Percentiles rank a stretch among this genome's conserved stretches.
These are phyloP conservation scores for Tetraselmis striata DNA, from an alignment of 139 green algal species.

Conservation along the genomic window DNA sequence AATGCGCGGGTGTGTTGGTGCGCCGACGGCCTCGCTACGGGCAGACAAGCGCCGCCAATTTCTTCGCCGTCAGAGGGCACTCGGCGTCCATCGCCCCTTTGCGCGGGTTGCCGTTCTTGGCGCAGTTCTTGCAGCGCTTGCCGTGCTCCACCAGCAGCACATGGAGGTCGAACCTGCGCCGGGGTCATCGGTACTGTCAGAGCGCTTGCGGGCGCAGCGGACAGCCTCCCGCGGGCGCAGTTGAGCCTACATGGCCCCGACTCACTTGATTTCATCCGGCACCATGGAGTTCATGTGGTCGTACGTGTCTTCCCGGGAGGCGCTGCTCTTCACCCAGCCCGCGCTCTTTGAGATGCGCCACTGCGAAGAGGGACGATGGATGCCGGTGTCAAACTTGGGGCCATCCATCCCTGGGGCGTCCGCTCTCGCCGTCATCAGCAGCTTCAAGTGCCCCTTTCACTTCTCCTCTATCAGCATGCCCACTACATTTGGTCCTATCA, in stretches of 20 bases:
- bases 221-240: not conserved
- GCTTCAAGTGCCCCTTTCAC: no score
- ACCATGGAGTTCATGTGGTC: slow-evolving; percentile 60
- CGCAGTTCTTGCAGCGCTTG: slow-evolving; percentile 47
- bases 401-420: no score
- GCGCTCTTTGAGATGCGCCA: slow-evolving; percentile 41
- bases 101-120: slow-evolving; percentile 23
- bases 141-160: slow-evolving; percentile 71
- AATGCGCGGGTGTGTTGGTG: no score
- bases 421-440: no score
- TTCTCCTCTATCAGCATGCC: no score
- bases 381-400: no score
- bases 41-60: no score
- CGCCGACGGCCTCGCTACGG: no score
- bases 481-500: no score
- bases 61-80: slow-evolving; percentile 29
- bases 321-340: slow-evolving; percentile 50
- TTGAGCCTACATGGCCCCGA: no score
- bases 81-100: slow-evolving; percentile 9
- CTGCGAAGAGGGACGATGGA: no score
- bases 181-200: not conserved
- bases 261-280: slow-evolving; percentile 48
- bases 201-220: not conserved
- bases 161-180: slow-evolving; percentile 55
- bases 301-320: slow-evolving; percentile 57